Base-by-base conservation (phyloP, 2,329 filamentous ascomycete genomes). In the Aaosphaeria pasadenensis region DNA sequence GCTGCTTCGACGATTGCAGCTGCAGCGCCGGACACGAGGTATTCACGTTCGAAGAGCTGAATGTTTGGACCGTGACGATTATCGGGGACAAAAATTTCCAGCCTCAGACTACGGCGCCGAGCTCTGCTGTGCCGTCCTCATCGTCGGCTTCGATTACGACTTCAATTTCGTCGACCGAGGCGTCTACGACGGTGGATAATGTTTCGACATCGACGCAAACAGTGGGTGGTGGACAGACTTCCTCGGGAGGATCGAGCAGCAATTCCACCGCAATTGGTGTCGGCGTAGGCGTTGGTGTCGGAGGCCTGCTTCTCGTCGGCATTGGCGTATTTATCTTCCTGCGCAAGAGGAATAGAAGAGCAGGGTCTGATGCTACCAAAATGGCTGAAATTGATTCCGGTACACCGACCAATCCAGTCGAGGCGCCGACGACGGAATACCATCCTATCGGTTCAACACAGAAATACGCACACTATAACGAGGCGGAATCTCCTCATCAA, bases 1-100 rank as follows among this genome's bases (percentile, higher is more conserved):
- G 61, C 51, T 64, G 61, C 40, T 58, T 51, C 32, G 59, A 64
- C 29, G 51, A 57, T 39, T 63, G 62, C 49, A 44, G 60, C 46
- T 64, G 60, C 43, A 49, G 47, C 5, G 44, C 45, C n/a, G 42
- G 47, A 7, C 61, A 47, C 42, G 55, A 62, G 30, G 53, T 53
- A n/a, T 63, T 62, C 39, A 45, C 49, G 2, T 56, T 61, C 39
- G 30, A 50, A 5, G 43, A 50, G 7, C 41, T 46, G 52, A 56
- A 60, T 7, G 51, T 60, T 6, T 63, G 56, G 41, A 62, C 60
- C 7, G 2, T 62, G 7, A 64, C 62, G 4, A 60, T 64, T 39
- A 63, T 64, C 44, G 57, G 58, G 13, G 58, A 63, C 24, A n/a
- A 9, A 17, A 11, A 11, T 28, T 40, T 40, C 39, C 9, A 48